Base-by-base conservation (phyloP, 2,329 filamentous ascomycete species). In the Curvularia spicifera region DNA sequence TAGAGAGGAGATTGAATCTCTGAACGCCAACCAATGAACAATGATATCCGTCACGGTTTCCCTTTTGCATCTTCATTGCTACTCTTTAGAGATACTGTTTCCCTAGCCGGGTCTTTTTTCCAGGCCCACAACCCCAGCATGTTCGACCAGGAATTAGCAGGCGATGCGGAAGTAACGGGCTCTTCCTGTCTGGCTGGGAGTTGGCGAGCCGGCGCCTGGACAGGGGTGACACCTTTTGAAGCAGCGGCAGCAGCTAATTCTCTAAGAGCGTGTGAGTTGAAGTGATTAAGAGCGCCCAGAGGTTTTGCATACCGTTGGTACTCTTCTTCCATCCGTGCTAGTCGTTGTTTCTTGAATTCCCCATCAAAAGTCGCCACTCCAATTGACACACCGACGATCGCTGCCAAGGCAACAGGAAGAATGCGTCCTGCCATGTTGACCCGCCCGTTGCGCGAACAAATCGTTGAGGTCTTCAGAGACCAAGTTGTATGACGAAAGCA, bases 21-120 rank as follows among this genome's bases (percentile, higher is more conserved):
- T 81, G 58, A 71, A 35, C 45, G 35, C 35, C 47, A 42, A 31
- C 2, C 12, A 47, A 37, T 6, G 13, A 47, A 39, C 28, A 40
- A 44, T 28, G 18, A 4, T 78, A 24, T 15, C 24, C 81, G 71
- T 86, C 91, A 59, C 76, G 10, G 84, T 85, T 71, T 83, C 74
- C 6, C 83, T 84, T 70, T 83, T 26, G 35, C 73, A 0, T 83
- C 85, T 67, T 86, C 79, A 85, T 86, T 90, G 49, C 78, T 83
- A n/a, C 78, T 82, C 71, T 87, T 83, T 45, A 78, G 67, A 51
- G 89, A 76, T 5, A n/a, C 90, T 85, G 26, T 79, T 75, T 53
- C 87, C 79, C 60, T 78, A 29, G 63, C 57, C 4, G 61, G 39
- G 22, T 60, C 50, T 52, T 68, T 68, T 12, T 66, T 69, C 72